A percentile compares a stretch with the other conserved stretches of the same genome.
Conservation (phyloP, 441 rosid species). For the Geranium incanum region DNA sequence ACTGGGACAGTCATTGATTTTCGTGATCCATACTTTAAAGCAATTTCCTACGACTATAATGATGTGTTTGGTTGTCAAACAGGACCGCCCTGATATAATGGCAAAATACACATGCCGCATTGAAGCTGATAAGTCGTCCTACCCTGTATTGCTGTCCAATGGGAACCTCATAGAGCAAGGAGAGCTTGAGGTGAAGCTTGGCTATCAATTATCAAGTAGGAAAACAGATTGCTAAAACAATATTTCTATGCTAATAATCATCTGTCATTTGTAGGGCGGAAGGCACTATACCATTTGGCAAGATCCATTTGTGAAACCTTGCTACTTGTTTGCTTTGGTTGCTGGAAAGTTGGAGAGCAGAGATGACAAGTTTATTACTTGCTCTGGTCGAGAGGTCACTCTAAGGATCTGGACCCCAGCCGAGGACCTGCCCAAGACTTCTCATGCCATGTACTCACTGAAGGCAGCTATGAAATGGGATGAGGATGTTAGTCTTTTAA, state of each 20-base stretch:
- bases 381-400: constrained; percentile 70
- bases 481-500: constrained; percentile 62
- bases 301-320: constrained; percentile 94
- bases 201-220: constrained; percentile 10
- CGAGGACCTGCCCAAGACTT: constrained; percentile 84
- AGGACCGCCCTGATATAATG: constrained; percentile 98
- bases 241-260: not conserved
- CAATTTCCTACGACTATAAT: constrained; percentile 10
- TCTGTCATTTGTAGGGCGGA: constrained; percentile 41
- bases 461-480: constrained; percentile 99
- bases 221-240: not conserved
- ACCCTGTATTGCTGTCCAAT: constrained; percentile 82
- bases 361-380: constrained; percentile 69
- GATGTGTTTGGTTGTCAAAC: constrained; percentile 23
- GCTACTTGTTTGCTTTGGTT: constrained; percentile 89
- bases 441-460: constrained; percentile 92
- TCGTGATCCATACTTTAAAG: constrained; percentile 5
- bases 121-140: constrained; percentile 80
- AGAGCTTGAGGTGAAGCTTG: constrained; percentile 51
- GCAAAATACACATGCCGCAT: constrained; percentile 88
- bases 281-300: constrained; percentile 89
- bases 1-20: constrained; percentile 7
- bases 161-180: constrained; percentile 88
- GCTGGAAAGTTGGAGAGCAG: constrained; percentile 89
- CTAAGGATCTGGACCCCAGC: constrained; percentile 93